Evolutionary conservation across 768 basidiomycete species (phyloP).

Genomic region (Podaxis pistillaris): DNA sequence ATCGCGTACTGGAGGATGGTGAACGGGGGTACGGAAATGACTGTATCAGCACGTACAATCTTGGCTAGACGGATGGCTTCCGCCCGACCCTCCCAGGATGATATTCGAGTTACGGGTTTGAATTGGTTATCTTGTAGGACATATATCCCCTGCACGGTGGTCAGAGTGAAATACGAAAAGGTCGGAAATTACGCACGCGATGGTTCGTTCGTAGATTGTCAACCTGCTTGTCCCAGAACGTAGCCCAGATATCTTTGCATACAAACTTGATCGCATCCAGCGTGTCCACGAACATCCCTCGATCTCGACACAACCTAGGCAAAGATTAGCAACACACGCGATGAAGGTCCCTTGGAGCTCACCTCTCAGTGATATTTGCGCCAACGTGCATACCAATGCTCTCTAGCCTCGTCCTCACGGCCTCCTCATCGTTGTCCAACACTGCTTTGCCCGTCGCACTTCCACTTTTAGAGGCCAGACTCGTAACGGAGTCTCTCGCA

Average conservation of each 20-base stretch:
- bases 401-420: slow-evolving; percentile 66
- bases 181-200: slow-evolving; percentile 50
- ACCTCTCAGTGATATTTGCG: slow-evolving; percentile 85
- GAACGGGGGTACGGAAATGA: background rate
- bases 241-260: slow-evolving; percentile 94
- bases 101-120: slow-evolving; percentile 79
- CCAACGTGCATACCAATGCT: slow-evolving; percentile 86
- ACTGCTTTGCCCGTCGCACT: slow-evolving; percentile 34
- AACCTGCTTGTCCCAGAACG: slow-evolving; percentile 92
- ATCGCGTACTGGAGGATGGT: slow-evolving; percentile 61
- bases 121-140: slow-evolving; percentile 92
- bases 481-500: slow-evolving; percentile 45
- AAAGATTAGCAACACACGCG: background rate
- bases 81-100: slow-evolving; percentile 74
- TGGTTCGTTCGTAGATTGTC: slow-evolving; percentile 96
- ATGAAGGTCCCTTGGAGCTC: slow-evolving; percentile 20
- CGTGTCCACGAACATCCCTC: slow-evolving; percentile 74
- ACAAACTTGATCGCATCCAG: slow-evolving; percentile 93
- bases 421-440: slow-evolving; percentile 74
- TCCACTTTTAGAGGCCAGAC: slow-evolving; percentile 31
- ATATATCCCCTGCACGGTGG: slow-evolving; percentile 70
- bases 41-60: slow-evolving; percentile 45
- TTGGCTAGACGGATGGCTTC: slow-evolving; percentile 72
- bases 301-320: slow-evolving; percentile 70
- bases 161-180: background rate